phyloP scores from a whole-genome alignment of 352 stramenopile species.

The Aphanomyces stellatus region DNA sequence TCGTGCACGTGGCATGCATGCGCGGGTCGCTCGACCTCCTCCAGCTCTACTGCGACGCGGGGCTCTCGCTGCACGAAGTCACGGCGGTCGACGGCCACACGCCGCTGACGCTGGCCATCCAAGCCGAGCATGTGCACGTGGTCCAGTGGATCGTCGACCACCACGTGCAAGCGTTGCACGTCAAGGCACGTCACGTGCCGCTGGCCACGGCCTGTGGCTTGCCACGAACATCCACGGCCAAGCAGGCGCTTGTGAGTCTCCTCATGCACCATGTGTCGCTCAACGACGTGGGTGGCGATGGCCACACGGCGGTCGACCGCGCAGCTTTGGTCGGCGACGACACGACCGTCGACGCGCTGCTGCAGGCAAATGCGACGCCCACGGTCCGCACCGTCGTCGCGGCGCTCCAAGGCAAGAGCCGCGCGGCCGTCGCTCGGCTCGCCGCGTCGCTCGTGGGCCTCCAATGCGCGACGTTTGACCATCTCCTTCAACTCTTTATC shows the following conservation, averaged over 20 bases:
- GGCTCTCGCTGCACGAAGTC: conserved; percentile 8
- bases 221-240: neutral
- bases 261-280: neutral
- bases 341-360: neutral
- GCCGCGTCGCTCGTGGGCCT: neutral
- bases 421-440: neutral
- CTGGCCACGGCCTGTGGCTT: neutral
- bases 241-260: neutral
- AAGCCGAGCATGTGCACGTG: neutral
- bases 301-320: neutral
- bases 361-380: neutral
- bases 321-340: conserved; percentile 3
- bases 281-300: neutral
- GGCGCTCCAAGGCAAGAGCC: neutral
- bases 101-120: conserved; percentile 11
- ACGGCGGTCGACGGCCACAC: conserved; percentile 6
- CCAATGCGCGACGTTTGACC: conserved; percentile 8
- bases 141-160: neutral
- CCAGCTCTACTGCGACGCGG: neutral
- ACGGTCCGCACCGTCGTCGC: conserved; percentile 2
- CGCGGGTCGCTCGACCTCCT: conserved; percentile 1
- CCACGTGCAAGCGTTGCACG: neutral
- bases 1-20: conserved; percentile 9
- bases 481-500: conserved; percentile 14
- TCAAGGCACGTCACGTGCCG: neutral